Conservation (phyloP, 2,329 filamentous ascomycete genomes). For the Ceratocystis cubensis region DNA sequence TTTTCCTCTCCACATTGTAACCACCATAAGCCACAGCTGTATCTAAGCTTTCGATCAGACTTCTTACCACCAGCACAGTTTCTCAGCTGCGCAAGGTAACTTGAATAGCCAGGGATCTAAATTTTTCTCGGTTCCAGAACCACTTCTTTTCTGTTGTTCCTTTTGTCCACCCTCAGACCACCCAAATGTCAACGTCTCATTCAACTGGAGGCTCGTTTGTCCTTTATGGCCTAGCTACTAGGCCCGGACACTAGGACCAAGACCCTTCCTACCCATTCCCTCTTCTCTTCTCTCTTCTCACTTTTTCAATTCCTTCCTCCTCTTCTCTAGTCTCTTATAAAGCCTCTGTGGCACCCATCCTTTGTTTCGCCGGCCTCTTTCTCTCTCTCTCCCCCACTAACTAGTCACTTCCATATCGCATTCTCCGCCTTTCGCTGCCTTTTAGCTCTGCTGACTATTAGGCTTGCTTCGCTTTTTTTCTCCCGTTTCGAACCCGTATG, state of each 20-base stretch:
- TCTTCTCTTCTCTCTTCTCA: background rate
- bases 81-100: background rate
- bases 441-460: background rate
- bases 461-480: slow-evolving; percentile 1
- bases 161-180: slow-evolving; percentile 10
- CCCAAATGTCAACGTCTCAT: background rate
- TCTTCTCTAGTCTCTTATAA: background rate
- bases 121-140: background rate
- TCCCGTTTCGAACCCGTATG: slow-evolving; percentile 16
- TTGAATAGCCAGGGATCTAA: background rate
- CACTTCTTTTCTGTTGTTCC: slow-evolving; percentile 8
- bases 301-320: background rate
- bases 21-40: background rate
- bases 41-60: background rate
- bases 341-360: background rate
- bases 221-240: background rate
- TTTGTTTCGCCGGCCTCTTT: background rate
- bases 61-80: background rate
- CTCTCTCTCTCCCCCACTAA: background rate
- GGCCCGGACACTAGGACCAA: background rate
- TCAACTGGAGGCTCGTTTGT: background rate
- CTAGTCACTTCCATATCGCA: background rate
- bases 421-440: slow-evolving; percentile 9
- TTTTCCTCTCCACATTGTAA: background rate
- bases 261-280: background rate